Evolutionary conservation across 2,329 filamentous ascomycete genomes (phyloP), one percentile per base, ranked within the genome.

Genomic region (Fusarium chuoi): DNA sequence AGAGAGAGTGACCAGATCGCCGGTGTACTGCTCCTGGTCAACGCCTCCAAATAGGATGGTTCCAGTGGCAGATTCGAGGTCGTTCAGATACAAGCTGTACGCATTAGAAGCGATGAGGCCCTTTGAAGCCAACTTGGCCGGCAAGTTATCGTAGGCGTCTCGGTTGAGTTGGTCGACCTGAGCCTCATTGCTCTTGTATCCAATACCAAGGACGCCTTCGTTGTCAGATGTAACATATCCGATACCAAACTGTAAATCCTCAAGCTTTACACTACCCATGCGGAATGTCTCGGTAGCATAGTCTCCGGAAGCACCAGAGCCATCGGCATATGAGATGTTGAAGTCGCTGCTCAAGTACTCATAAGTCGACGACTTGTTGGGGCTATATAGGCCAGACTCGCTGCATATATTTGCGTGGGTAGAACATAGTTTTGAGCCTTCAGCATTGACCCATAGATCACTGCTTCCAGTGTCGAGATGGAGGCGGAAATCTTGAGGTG

Each of bases 251-350:
- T 95, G 92, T 62, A 94, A 83, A 63, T 84, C 81, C 7, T 85
- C 72, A 38, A 95, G 75, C 3, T 82, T 86, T 36, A 86, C 81
- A 28, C 84, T 84, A 18, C 88, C 90, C 60, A 95, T 85, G 9
- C 82, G 84, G 65, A 97, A 83, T 0, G 87, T 92, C 79, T 98
- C 95, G 9, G 89, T 91, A 6, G 90, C 93, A 80, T 97, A 98
- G 82, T 96, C 93, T 39, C 95, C 95, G 3, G 84, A 81, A 1
- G 94, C 93, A 10, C 91, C 90, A 1, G 93, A 93, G 51, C 93
- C 93, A 82, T 98, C 95, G 45, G 93, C 92, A 75, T 98, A 98
- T 3, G 91, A 91, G 73, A 98, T 97, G 83, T 96, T 95, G 85
- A 98, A 98, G 68, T 90, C 87, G 78, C 89, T 91, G 71, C 90